A percentile compares a stretch with the other conserved stretches of the same genome.
phyloP scores from a whole-genome alignment of 2,329 filamentous ascomycete genomes.

The Hymenotorrendiella dingleyae region DNA sequence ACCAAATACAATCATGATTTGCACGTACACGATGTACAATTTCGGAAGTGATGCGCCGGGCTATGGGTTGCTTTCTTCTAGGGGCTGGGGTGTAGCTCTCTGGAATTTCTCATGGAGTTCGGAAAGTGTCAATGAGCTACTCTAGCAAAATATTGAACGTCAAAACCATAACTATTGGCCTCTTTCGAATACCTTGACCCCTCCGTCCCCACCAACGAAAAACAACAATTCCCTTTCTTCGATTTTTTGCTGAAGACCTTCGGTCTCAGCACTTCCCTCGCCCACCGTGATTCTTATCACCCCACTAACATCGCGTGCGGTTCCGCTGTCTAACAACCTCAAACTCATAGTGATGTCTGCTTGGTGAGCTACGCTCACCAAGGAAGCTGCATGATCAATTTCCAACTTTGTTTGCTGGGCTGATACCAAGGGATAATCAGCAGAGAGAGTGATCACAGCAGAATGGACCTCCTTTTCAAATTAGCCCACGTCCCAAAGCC shows the following conservation, averaged over 20 bases:
- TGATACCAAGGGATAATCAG: conserved; percentile 66
- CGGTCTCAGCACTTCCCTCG: conserved; percentile 26
- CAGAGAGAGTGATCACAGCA: conserved; percentile 61
- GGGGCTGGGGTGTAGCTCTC: neutral
- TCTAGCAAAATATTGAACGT: neutral
- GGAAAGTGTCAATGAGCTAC: conserved; percentile 3
- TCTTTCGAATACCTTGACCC: conserved; percentile 77
- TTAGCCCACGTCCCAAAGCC: too few species aligned
- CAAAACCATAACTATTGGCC: conserved; percentile 46
- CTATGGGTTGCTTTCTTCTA: conserved; percentile 5
- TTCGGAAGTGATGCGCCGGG: conserved; percentile 15
- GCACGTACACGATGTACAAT: conserved; percentile 19
- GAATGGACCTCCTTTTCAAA: conserved; percentile 52
- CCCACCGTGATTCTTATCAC: conserved; percentile 71
- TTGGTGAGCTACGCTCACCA: conserved; percentile 67
- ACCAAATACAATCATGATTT: conserved; percentile 32
- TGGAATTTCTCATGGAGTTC: conserved; percentile 4
- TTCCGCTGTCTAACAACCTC: conserved; percentile 75
- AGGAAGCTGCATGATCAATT: conserved; percentile 63
- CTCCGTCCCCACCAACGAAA: conserved; percentile 71
- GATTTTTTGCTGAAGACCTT: conserved; percentile 30
- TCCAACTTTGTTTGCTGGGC: conserved; percentile 59
- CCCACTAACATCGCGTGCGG: conserved; percentile 86
- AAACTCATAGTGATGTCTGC: conserved; percentile 67
- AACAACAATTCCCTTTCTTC: conserved; percentile 73